These are phyloP conservation scores for Kickxella alabastrina DNA, from an alignment of 192 early-diverging fungal species.

Conservation along the genomic window DNA sequence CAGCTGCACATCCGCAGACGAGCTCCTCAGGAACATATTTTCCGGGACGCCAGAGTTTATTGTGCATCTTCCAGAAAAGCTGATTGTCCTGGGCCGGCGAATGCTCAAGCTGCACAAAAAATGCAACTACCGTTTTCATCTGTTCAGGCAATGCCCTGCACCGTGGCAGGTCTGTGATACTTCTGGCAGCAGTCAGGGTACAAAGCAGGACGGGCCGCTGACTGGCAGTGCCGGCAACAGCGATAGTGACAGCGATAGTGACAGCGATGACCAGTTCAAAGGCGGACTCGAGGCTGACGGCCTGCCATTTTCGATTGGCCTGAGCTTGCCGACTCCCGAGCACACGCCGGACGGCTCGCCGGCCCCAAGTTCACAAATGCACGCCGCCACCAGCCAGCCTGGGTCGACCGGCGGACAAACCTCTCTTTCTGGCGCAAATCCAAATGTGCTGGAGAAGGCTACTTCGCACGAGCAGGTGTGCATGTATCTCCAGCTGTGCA, in stretches of 20 bases:
- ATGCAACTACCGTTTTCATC: constrained; percentile 44
- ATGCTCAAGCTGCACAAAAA: constrained; percentile 47
- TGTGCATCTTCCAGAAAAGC: constrained; percentile 5
- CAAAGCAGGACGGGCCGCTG: too few relatives aligned
- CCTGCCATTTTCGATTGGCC: not conserved
- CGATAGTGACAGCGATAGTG: not conserved
- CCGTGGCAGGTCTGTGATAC: constrained; percentile 29
- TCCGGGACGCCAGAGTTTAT: not conserved
- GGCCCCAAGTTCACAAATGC: not conserved
- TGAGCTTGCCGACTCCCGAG: not conserved
- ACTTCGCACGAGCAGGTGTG: constrained; percentile 34
- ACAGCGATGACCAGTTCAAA: not conserved
- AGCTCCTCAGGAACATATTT: constrained; percentile 23
- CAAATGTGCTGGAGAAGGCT: constrained; percentile 20
- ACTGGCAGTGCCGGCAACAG: not conserved
- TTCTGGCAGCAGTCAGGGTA: not conserved
- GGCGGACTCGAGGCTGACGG: not conserved
- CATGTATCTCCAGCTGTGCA: constrained; percentile 47
- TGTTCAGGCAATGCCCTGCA: constrained; percentile 51
- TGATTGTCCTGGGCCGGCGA: constrained; percentile 27
- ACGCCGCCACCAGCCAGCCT: too few relatives aligned
- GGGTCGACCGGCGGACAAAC: too few relatives aligned
- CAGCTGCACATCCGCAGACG: not conserved
- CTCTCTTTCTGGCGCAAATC: not conserved
- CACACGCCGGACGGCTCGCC: not conserved